Conservation (phyloP, 495 filamentous ascomycete genomes). For the Lepidopterella palustris region DNA sequence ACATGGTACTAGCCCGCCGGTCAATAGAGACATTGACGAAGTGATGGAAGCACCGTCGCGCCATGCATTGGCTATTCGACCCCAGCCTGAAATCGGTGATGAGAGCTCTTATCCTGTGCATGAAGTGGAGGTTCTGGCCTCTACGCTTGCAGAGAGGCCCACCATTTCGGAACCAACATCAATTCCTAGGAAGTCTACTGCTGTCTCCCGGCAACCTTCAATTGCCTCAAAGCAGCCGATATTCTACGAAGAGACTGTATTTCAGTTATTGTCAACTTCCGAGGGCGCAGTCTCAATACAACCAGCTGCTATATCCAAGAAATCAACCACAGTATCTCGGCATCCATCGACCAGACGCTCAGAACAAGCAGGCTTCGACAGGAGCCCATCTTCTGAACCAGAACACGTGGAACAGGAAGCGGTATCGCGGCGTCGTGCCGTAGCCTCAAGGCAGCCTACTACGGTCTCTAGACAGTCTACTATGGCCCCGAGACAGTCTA, state of each 20-base stretch:
- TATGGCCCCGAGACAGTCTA: background rate
- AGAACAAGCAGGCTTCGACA: too few relatives aligned
- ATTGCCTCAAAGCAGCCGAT: too few relatives aligned
- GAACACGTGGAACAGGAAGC: background rate
- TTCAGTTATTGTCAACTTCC: too few relatives aligned
- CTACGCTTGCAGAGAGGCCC: background rate
- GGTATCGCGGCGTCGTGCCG: background rate
- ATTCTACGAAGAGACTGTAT: too few relatives aligned
- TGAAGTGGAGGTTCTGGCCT: too few relatives aligned
- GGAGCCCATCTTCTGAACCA: too few relatives aligned
- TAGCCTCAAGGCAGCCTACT: background rate
- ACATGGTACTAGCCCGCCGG: background rate
- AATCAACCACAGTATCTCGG: background rate
- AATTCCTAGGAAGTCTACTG: background rate
- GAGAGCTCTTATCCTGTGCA: background rate
- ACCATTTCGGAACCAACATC: background rate
- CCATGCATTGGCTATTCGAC: background rate
- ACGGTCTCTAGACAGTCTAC: background rate
- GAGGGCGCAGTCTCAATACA: background rate
- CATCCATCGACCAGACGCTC: too few relatives aligned
- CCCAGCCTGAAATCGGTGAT: background rate
- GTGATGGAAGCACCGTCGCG: background rate
- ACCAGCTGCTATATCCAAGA: background rate
- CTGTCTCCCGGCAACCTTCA: background rate
- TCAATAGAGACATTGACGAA: background rate